Conservation (phyloP, 2,329 filamentous ascomycete species). For the Cordyceps fumosorosea region DNA sequence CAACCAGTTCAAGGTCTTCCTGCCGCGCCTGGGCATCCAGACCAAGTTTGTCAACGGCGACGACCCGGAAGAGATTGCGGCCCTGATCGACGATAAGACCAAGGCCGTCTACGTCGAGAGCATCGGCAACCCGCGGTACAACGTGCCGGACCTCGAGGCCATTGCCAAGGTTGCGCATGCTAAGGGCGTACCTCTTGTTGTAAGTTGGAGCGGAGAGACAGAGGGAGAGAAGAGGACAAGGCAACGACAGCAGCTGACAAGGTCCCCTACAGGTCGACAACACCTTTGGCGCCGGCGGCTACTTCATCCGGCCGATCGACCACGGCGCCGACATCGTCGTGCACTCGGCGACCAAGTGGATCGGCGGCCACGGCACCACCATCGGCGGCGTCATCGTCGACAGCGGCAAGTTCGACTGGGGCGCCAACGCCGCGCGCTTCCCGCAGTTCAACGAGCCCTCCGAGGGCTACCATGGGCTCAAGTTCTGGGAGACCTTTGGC, state of each 20-base stretch:
- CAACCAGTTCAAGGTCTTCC: constrained; percentile 91
- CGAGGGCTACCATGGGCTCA: constrained; percentile 85
- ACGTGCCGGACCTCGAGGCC: constrained; percentile 82
- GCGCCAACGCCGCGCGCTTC: constrained; percentile 74
- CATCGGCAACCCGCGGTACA: constrained; percentile 91
- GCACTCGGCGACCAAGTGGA: constrained; percentile 95
- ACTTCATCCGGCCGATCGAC: constrained; percentile 78
- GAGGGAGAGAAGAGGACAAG: not conserved
- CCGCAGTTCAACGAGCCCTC: constrained; percentile 87
- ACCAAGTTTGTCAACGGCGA: constrained; percentile 87
- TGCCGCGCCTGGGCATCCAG: constrained; percentile 78
- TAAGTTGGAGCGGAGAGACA: constrained; percentile 24
- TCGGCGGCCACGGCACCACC: constrained; percentile 89
- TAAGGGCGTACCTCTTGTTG: constrained; percentile 59
- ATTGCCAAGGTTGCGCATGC: constrained; percentile 73
- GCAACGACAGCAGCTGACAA: not conserved
- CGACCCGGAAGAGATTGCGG: constrained; percentile 68
- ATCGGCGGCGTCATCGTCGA: constrained; percentile 83
- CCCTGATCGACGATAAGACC: constrained; percentile 83
- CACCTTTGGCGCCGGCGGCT: constrained; percentile 90
- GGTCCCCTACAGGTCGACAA: constrained; percentile 74
- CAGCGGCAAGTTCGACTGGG: constrained; percentile 91
- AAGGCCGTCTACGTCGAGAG: constrained; percentile 90
- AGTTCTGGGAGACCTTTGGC: constrained; percentile 92
- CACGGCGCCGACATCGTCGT: constrained; percentile 92